Base-by-base conservation (phyloP, 805 yeast species). In the Wickerhamiella nectarea region DNA sequence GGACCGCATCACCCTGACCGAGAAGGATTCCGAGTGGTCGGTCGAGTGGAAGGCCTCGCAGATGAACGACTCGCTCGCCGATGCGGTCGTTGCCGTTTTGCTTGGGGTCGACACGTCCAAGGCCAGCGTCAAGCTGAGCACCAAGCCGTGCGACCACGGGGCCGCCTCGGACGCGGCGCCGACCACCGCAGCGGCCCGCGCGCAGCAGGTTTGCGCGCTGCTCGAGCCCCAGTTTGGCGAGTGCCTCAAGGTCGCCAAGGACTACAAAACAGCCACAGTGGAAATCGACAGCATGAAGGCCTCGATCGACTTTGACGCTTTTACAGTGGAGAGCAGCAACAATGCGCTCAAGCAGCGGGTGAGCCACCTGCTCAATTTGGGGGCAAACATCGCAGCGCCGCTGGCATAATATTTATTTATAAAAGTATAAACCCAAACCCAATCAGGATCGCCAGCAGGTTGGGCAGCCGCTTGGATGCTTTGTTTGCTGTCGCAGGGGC, bases 71-170 rank as follows among this genome's bases (percentile, higher is more conserved):
- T 80, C 95, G 0, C 74, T 91, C 49, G 98, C 98, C 0, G 99
- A 91, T 56, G 79, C 95, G 12, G 81, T 86, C 1, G 74, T 91
- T 46, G 95, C 96, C 0, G 85, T 91, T 31, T 61, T 91, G 25
- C 71, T 89, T 62, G 83, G 94, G 36, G 91, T 89, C 34, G 98
- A 91, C 58, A 79, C 95, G 0, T 78, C 95, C 0, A 95, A 95
- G 9, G 94, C 95, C 1, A 84, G 96, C 6, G 94, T 91, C 22
- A 91, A 89, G 58, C 61, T 85, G 50, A 76, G 94, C 11, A 76
- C 94, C 5, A 70, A 71, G 43, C 50, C 68, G 1, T 77, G 80
- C 50, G 48, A 56, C 1, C 80, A 76, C 56, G 68, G 63, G 46
- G 41, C 36, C 35, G 41, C 9, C 39, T 40, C 34, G 50, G n/a